Evolutionary conservation across 2,329 filamentous ascomycete species (phyloP), one percentile per base, ranked within the genome.

Genomic region (Teratosphaeriaceae sp.): DNA sequence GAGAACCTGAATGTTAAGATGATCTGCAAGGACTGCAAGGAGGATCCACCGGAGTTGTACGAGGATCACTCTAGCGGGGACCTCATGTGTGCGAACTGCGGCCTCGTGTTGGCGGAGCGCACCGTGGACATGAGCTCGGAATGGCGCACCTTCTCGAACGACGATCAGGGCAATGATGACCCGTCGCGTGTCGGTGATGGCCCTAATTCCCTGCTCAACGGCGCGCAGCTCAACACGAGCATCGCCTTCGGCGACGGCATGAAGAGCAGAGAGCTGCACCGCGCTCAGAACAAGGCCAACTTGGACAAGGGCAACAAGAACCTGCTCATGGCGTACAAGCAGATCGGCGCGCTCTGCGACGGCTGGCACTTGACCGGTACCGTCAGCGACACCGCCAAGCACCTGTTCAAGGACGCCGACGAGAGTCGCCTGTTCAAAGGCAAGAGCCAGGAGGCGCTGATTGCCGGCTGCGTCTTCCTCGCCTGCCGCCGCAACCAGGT

Each of bases 141-240:
- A 70, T 98, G 92, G 92, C 87, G 92, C 63, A 98, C 92, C 1
- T 98, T 98, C 69, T 88, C 89, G 62, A 97, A 97, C 63, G 92
- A 98, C 61, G 94, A 98, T 63, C 88, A 95, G 65, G 88, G 87
- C 59, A 89, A 86, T 60, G 94, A 97, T 57, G 92, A 98, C 55
- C 92, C 94, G 3, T 96, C 88, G 46, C 92, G 92, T 88, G 90
- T 98, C 52, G 92, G 92, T 71, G 92, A 97, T 56, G 86, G 85
- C 5, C 83, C 84, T 47, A 96, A 97, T 61, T 84, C 87, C 42
- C 80, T 98, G 33, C 76, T 95, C 45, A 88, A 94, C 59, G 89
- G 88, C 44, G 84, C 88, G 51, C 88, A 95, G 68, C 80, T 96
- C 35, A 81, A 89, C 60, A 96, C 89, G 5, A 82, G 77, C 51